Evolutionary conservation across 805 yeast genomes (phyloP).

Genomic region (Metschnikowia matae): DNA sequence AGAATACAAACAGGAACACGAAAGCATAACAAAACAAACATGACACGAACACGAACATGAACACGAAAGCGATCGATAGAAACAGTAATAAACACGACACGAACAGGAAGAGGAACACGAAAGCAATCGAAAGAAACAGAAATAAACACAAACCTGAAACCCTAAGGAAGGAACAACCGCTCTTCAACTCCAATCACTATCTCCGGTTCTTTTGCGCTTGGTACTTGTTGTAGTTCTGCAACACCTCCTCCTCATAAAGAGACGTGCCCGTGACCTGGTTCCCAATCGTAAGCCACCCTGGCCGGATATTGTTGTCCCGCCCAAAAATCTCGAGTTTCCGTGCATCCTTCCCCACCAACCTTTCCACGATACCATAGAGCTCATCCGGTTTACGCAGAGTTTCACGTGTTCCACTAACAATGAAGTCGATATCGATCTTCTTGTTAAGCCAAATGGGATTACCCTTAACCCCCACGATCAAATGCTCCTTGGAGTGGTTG

Average conservation of each 20-base stretch:
- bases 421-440: slow-evolving; percentile 66
- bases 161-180: too few relatives aligned
- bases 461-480: slow-evolving; percentile 83
- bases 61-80: too few relatives aligned
- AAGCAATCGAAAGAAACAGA: too few relatives aligned
- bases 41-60: too few relatives aligned
- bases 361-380: slow-evolving; percentile 75
- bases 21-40: too few relatives aligned
- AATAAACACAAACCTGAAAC: too few relatives aligned
- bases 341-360: slow-evolving; percentile 73
- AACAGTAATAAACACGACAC: too few relatives aligned
- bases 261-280: slow-evolving; percentile 64
- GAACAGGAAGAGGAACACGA: too few relatives aligned
- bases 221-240: slow-evolving; percentile 29
- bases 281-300: slow-evolving; percentile 90
- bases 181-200: not conserved
- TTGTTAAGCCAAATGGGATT: slow-evolving; percentile 65
- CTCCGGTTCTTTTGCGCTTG: slow-evolving; percentile 5
- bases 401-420: slow-evolving; percentile 82
- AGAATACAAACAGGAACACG: too few relatives aligned
- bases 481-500: slow-evolving; percentile 90
- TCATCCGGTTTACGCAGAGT: slow-evolving; percentile 92
- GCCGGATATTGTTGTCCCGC: slow-evolving; percentile 75
- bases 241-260: slow-evolving; percentile 57
- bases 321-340: slow-evolving; percentile 89